phyloP scores from a whole-genome alignment of 257 asterid species.

The Pogostemon cablin region DNA sequence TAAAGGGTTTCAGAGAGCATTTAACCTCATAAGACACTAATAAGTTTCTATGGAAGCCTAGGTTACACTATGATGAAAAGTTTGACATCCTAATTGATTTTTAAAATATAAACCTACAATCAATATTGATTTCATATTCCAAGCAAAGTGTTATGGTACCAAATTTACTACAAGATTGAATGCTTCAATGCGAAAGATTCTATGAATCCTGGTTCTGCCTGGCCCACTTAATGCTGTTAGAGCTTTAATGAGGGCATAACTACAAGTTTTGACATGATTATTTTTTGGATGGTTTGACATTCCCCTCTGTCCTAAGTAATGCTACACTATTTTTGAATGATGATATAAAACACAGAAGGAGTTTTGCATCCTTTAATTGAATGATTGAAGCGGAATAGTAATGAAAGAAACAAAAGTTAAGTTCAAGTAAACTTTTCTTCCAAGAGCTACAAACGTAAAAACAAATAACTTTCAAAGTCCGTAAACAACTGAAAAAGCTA shows the following conservation, averaged over 20 bases:
- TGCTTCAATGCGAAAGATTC: constrained; percentile 1
- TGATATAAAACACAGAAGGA: background rate
- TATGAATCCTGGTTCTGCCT: background rate
- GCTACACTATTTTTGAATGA: background rate
- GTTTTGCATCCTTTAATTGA: background rate
- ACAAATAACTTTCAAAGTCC: background rate
- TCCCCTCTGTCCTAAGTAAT: constrained; percentile 1
- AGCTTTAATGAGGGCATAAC: constrained; percentile 3
- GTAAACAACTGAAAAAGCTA: constrained; percentile 14
- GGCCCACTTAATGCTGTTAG: constrained; percentile 6
- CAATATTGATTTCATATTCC: constrained; percentile 10
- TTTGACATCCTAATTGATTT: background rate
- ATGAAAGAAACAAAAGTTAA: background rate
- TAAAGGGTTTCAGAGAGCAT: background rate
- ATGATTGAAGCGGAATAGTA: constrained; percentile 1
- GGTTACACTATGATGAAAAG: background rate
- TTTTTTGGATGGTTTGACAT: constrained; percentile 10
- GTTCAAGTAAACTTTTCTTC: constrained; percentile 14
- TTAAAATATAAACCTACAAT: background rate
- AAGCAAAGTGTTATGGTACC: constrained; percentile 2
- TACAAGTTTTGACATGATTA: constrained; percentile 6
- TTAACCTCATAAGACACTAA: background rate
- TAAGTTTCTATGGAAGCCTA: background rate
- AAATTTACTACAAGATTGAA: background rate
- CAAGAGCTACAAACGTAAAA: background rate